A percentile compares a stretch with the other conserved stretches of the same genome.
phyloP scores from a whole-genome alignment of 352 stramenopile species.

The Globisporangium rhizosaccharum region DNA sequence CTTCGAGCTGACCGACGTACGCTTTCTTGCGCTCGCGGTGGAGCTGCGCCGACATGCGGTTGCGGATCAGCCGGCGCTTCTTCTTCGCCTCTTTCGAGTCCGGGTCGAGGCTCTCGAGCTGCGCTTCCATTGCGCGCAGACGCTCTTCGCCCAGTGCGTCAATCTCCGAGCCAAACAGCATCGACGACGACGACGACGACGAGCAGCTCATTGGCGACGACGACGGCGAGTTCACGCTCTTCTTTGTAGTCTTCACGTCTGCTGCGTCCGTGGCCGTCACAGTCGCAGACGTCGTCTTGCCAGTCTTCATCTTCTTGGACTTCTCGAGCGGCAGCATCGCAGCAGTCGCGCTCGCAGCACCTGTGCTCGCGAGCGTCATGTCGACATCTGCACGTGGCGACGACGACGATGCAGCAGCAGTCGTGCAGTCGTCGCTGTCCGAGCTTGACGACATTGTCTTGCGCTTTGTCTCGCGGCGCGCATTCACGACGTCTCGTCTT shows the following conservation, averaged over 20 bases:
- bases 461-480: constrained; percentile 64
- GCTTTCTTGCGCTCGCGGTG: constrained; percentile 87
- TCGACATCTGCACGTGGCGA: constrained; percentile 6
- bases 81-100: constrained; percentile 89
- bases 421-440: not conserved
- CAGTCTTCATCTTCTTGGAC: constrained; percentile 80
- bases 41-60: constrained; percentile 86
- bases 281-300: constrained; percentile 32
- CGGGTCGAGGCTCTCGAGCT: constrained; percentile 76
- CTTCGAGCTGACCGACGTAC: constrained; percentile 81
- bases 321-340: constrained; percentile 23
- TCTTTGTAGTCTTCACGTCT: constrained; percentile 8
- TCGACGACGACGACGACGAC: constrained; percentile 7
- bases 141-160: constrained; percentile 73
- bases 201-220: constrained; percentile 6
- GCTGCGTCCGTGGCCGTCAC: not conserved
- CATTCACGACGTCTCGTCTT: constrained; percentile 57
- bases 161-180: constrained; percentile 36
- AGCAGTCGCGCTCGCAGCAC: constrained; percentile 3
- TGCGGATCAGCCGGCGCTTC: constrained; percentile 83
- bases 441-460: constrained; percentile 36
- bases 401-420: not conserved
- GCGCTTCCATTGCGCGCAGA: constrained; percentile 75
- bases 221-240: constrained; percentile 11
- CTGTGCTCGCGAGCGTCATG: not conserved